Base-by-base conservation (phyloP, 2,329 filamentous ascomycete genomes). In the Aspergillus sp. region DNA sequence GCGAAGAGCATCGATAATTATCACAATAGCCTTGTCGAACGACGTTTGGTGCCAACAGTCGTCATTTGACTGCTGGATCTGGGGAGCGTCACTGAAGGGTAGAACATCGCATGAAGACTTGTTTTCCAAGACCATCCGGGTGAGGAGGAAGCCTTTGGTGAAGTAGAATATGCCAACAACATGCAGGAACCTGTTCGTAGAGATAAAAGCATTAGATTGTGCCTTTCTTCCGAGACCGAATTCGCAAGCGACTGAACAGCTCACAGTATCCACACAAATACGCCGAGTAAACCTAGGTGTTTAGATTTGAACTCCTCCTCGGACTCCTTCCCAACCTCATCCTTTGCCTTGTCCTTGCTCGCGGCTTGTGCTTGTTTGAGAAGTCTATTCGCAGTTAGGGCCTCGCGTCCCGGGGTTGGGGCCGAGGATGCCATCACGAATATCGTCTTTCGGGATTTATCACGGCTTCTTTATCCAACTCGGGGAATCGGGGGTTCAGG, bases 11-110 rank as follows among this genome's bases (percentile, higher is more conserved):
- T 99, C 95, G 61, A 99, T 90, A 54, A 99, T 81, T 59, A 99
- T 86, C 25, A 99, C 85, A 51, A 99, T 89, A 11, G 94, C 93
- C 74, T 93, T 95, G 65, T 96, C 87, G 74, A 98, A 99, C 2
- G 88, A 91, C 80, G 92, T 96, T 38, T 93, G 92, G 75, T 98
- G 93, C 95, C 95, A 99, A 83, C 95, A 99, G 66, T 95, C 95
- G 60, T 84, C 82, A 23, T 86, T 66, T 76, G 71, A 63, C 30
- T 63, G 64, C 46, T 63, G 59, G 47, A 53, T 45, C 23, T 60
- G 47, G 58, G 34, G 67, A 28, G 61, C 64, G 63, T 77, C 66
- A 41, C 85, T 83, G 61, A 91, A 85, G 4, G 95, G 94, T 54
- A 91, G 87, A 47, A 82, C 77, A 11, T 82, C 80, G 76, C 91